phyloP scores from a whole-genome alignment of 73 alveolate genomes.

The Paramecium biaurelia region DNA sequence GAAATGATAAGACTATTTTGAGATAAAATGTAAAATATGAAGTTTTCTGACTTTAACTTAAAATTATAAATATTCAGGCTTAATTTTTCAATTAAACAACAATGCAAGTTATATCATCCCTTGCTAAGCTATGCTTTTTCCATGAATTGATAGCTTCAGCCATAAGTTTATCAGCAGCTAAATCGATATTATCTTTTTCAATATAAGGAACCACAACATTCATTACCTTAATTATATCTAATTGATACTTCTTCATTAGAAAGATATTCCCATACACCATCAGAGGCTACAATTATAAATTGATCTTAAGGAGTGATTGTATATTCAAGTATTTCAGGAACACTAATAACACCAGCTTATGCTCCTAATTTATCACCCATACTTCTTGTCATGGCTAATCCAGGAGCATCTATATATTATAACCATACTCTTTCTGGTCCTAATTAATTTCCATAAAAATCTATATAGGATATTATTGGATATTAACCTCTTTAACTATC shows the following conservation, averaged over 20 bases:
- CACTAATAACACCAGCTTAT: slow-evolving; percentile 83
- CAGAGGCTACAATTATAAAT: slow-evolving; percentile 57
- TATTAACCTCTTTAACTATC: slow-evolving; percentile 68
- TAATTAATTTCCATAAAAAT: slow-evolving; percentile 73
- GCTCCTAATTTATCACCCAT: slow-evolving; percentile 93
- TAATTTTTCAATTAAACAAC: slow-evolving; percentile 49
- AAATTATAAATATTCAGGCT: neutral
- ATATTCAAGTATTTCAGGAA: slow-evolving; percentile 71
- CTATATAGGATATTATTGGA: neutral
- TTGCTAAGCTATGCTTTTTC: slow-evolving; percentile 56
- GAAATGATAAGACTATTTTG: neutral
- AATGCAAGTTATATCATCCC: slow-evolving; percentile 64
- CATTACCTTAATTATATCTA: slow-evolving; percentile 1
- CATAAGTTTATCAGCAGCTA: slow-evolving; percentile 55
- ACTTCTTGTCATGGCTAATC: slow-evolving; percentile 97
- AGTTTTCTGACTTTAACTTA: neutral
- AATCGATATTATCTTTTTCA: slow-evolving; percentile 48
- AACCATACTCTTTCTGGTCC: slow-evolving; percentile 98
- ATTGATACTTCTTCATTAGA: slow-evolving; percentile 26
- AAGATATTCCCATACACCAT: slow-evolving; percentile 65
- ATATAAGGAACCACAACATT: slow-evolving; percentile 28
- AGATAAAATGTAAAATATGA: neutral
- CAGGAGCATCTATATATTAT: slow-evolving; percentile 91
- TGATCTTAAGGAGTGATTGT: slow-evolving; percentile 39
- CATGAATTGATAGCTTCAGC: slow-evolving; percentile 61